Conservation (phyloP, 2,329 filamentous ascomycete species). For the Zasmidium citrigriseum region DNA sequence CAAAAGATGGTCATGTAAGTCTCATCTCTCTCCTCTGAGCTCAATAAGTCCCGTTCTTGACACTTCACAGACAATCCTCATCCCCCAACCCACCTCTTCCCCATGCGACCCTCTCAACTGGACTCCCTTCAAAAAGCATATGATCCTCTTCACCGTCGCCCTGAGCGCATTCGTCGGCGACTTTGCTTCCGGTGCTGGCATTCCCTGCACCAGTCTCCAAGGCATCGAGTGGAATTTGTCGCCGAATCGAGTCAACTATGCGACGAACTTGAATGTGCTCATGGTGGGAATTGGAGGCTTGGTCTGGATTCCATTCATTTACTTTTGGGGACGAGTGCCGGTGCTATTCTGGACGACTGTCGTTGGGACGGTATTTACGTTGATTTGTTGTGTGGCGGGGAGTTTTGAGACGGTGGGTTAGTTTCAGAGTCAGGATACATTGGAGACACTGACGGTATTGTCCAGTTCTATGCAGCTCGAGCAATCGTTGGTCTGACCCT, state of each 20-base stretch:
- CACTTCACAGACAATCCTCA: constrained; percentile 21
- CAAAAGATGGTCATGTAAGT: too few species aligned
- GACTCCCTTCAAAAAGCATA: constrained; percentile 40
- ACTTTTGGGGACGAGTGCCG: too few species aligned
- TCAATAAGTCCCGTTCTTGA: too few species aligned
- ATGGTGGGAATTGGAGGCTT: too few species aligned
- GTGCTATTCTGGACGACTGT: too few species aligned
- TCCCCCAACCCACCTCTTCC: constrained; percentile 22
- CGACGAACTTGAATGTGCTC: too few species aligned
- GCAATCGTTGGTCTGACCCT: too few species aligned
- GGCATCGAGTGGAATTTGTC: constrained; percentile 40
- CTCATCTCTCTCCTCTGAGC: too few species aligned
- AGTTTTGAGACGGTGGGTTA: constrained; percentile 44
- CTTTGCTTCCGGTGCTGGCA: constrained; percentile 44
- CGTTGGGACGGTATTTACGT: constrained; percentile 23
- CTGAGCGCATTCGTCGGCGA: constrained; percentile 39
- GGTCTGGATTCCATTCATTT: too few species aligned
- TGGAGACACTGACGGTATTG: constrained; percentile 46
- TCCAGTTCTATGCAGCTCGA: constrained; percentile 47
- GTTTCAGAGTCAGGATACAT: constrained; percentile 44
- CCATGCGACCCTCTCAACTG: constrained; percentile 28
- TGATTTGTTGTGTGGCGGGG: constrained; percentile 46
- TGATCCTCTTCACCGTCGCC: constrained; percentile 39
- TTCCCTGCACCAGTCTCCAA: constrained; percentile 33
- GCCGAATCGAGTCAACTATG: constrained; percentile 41